Conservation (phyloP, 257 asterid species). For the Handroanthus guayacan region DNA sequence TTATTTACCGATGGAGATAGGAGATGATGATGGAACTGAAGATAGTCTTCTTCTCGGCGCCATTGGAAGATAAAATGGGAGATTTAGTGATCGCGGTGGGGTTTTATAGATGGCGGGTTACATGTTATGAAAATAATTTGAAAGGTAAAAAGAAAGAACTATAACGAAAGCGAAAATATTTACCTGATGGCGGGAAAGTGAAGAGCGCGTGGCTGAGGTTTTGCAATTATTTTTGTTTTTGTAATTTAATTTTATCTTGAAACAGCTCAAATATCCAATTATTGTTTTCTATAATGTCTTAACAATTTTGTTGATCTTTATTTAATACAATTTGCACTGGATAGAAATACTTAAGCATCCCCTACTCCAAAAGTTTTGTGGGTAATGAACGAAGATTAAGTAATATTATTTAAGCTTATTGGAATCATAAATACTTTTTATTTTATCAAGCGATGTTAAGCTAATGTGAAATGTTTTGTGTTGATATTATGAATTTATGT, state of each 20-base stretch:
- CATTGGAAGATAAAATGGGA: constrained; percentile 43
- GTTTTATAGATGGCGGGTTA: constrained; percentile 16
- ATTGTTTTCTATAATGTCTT: too few species aligned
- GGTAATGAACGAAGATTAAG: too few species aligned
- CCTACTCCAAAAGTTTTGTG: too few species aligned
- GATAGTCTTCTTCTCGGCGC: constrained; percentile 54
- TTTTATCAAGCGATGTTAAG: too few species aligned
- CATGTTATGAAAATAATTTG: neutral
- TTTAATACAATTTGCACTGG: too few species aligned
- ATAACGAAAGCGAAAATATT: neutral
- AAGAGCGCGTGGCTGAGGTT: neutral
- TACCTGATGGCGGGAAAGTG: constrained; percentile 35
- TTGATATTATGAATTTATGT: too few species aligned
- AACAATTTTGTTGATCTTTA: too few species aligned
- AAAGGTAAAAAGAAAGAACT: neutral
- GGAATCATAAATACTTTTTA: too few species aligned
- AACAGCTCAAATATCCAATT: too few species aligned
- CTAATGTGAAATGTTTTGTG: too few species aligned
- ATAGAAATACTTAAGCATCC: too few species aligned
- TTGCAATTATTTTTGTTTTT: neutral
- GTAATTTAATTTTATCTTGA: neutral
- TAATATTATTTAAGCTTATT: too few species aligned
- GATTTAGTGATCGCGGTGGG: neutral
- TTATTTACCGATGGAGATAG: constrained; percentile 63
- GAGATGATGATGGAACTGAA: constrained; percentile 49